Evolutionary conservation across 495 filamentous ascomycete genomes (phyloP).

Genomic region (Lasiosphaeriaceae sp.): DNA sequence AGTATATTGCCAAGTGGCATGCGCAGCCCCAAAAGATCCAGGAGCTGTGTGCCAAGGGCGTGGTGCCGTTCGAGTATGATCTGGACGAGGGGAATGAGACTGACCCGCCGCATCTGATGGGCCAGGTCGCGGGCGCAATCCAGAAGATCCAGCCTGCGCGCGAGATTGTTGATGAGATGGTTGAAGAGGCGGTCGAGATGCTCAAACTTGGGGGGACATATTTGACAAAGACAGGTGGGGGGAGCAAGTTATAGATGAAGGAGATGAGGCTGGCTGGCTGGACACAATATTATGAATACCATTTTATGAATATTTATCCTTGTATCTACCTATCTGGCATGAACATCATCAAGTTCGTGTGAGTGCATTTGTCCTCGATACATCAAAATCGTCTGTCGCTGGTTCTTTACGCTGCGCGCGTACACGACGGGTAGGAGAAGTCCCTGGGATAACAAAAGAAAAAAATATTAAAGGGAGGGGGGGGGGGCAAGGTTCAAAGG

Average conservation of each 20-base stretch:
- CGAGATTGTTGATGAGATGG: constrained; percentile 81
- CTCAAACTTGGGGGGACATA: constrained; percentile 55
- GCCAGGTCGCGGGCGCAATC: constrained; percentile 81
- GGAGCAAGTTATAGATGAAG: neutral
- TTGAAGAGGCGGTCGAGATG: constrained; percentile 69
- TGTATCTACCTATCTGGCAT: too few relatives aligned
- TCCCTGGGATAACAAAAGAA: too few relatives aligned
- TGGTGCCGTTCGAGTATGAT: constrained; percentile 77
- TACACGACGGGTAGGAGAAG: too few relatives aligned
- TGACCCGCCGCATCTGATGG: constrained; percentile 85
- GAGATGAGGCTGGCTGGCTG: neutral
- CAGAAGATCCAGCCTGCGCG: constrained; percentile 71
- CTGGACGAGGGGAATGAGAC: constrained; percentile 70
- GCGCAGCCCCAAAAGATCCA: constrained; percentile 64
- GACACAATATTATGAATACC: neutral
- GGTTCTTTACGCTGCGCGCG: too few relatives aligned
- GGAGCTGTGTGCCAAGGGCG: constrained; percentile 64
- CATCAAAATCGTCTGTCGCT: too few relatives aligned
- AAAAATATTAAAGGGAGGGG: too few relatives aligned
- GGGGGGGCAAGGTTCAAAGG: too few relatives aligned
- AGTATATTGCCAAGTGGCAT: constrained; percentile 78
- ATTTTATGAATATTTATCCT: too few relatives aligned
- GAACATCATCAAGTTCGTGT: too few relatives aligned
- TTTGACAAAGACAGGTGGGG: constrained; percentile 17
- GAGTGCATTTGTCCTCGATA: too few relatives aligned